These are phyloP conservation scores for Dryas alaskensis DNA, from an alignment of 306 rosid species.

Conservation along the genomic window DNA sequence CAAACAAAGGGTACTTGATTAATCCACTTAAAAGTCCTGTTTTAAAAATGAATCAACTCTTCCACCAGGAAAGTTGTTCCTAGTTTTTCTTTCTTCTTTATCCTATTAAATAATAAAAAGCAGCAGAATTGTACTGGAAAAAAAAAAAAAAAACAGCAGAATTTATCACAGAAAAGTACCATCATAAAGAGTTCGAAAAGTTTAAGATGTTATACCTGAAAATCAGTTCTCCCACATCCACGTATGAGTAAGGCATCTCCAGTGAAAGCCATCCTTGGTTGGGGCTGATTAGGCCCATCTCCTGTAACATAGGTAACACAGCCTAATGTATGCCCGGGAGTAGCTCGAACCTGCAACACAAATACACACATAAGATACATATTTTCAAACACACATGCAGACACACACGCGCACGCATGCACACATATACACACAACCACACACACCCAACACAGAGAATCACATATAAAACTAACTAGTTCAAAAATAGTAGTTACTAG, in stretches of 20 bases:
- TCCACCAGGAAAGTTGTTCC: neutral
- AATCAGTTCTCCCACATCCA: conserved; percentile 98
- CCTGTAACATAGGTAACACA: conserved; percentile 92
- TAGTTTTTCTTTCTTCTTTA: neutral
- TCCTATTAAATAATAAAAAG: neutral
- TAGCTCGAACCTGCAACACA: conserved; percentile 67
- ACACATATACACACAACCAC: neutral
- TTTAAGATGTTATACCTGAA: conserved; percentile 61
- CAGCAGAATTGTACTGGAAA: neutral
- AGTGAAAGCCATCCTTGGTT: conserved; percentile 86
- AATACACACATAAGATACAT: neutral
- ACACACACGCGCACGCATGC: neutral
- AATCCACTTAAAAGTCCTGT: conserved; percentile 1
- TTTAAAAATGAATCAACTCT: neutral
- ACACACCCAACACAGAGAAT: neutral
- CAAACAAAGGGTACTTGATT: conserved; percentile 16
- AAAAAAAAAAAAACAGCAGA: too few species aligned
- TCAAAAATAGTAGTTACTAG: neutral
- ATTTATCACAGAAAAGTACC: conserved; percentile 16
- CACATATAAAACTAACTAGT: neutral
- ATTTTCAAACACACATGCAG: neutral
- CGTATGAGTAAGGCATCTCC: conserved; percentile 81
- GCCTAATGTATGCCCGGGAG: conserved; percentile 93
- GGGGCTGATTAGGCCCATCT: conserved; percentile 72
- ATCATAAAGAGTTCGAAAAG: neutral